phyloP scores from a whole-genome alignment of 352 stramenopile species.

The Pythium aquatile region DNA sequence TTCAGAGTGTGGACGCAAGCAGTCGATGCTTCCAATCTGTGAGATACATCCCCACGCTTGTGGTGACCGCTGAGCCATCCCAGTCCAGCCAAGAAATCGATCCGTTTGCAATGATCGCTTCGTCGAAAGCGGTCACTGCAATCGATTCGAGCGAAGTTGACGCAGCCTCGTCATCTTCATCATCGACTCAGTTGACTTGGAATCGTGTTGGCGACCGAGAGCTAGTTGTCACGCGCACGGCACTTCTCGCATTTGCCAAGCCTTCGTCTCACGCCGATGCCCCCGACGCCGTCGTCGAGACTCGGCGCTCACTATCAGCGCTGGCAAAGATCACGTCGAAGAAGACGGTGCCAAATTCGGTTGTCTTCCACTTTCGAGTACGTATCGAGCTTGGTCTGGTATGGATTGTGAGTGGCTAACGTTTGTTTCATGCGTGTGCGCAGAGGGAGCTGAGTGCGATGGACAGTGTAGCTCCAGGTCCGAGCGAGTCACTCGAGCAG shows the following conservation, averaged over 20 bases:
- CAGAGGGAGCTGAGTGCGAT: slow-evolving; percentile 24
- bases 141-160: slow-evolving; percentile 11
- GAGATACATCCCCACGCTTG: slow-evolving; percentile 30
- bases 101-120: slow-evolving; percentile 23
- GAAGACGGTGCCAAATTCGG: slow-evolving; percentile 53
- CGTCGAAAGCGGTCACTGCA: slow-evolving; percentile 15
- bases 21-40: slow-evolving; percentile 20
- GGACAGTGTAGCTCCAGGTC: slow-evolving; percentile 14
- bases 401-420: background rate
- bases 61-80: slow-evolving; percentile 10
- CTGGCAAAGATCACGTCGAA: slow-evolving; percentile 57
- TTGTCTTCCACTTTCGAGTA: slow-evolving; percentile 82
- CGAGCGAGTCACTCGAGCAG: slow-evolving; percentile 23
- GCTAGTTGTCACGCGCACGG: slow-evolving; percentile 58
- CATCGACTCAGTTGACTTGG: slow-evolving; percentile 24
- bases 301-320: slow-evolving; percentile 48
- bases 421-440: background rate
- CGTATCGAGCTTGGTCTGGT: slow-evolving; percentile 4
- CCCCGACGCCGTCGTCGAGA: slow-evolving; percentile 53
- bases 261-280: slow-evolving; percentile 26
- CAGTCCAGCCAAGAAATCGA: slow-evolving; percentile 17
- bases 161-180: slow-evolving; percentile 9
- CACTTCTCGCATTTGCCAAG: slow-evolving; percentile 36
- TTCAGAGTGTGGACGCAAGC: slow-evolving; percentile 10
- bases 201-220: slow-evolving; percentile 57